Evolutionary conservation across 1,139 yeast species (phyloP).

Genomic region (Suhomyces anneliseae): DNA sequence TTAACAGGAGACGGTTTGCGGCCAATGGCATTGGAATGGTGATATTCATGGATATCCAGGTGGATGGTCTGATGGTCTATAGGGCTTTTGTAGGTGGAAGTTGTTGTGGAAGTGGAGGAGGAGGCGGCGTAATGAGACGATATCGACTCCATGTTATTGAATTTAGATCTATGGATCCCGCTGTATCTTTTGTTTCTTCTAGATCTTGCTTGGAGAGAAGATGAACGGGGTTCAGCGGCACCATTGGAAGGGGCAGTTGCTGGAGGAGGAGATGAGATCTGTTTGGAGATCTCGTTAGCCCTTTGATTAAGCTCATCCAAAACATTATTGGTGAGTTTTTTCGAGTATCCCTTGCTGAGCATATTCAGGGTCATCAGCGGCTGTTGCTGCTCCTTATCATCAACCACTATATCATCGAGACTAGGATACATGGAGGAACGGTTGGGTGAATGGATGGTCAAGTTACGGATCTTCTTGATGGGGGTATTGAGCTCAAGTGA

Average conservation of each 20-base stretch:
- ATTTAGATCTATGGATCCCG: slow-evolving; percentile 34
- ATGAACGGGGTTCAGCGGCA: slow-evolving; percentile 3
- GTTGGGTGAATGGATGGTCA: slow-evolving; percentile 37
- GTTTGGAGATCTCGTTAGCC: slow-evolving; percentile 31
- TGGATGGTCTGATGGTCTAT: background rate
- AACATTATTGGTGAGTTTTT: slow-evolving; percentile 41
- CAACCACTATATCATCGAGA: slow-evolving; percentile 12
- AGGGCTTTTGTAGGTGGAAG: background rate
- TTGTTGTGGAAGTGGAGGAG: background rate
- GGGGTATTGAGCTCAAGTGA: slow-evolving; percentile 37
- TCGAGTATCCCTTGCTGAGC: slow-evolving; percentile 44
- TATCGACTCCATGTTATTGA: slow-evolving; percentile 45
- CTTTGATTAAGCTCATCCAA: slow-evolving; percentile 40
- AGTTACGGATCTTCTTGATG: slow-evolving; percentile 37
- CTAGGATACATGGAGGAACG: slow-evolving; percentile 20
- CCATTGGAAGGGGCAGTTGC: background rate
- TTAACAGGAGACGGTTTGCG: slow-evolving; percentile 6
- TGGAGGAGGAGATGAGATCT: slow-evolving; percentile 15
- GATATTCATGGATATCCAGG: background rate
- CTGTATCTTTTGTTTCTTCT: slow-evolving; percentile 31
- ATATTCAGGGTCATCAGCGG: slow-evolving; percentile 21
- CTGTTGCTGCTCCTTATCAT: background rate
- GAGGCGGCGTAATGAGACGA: slow-evolving; percentile 32
- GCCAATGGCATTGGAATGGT: background rate
- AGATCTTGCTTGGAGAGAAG: slow-evolving; percentile 10